Base-by-base conservation (phyloP, 305 asterid genomes). In the Fraxinus sp. region DNA sequence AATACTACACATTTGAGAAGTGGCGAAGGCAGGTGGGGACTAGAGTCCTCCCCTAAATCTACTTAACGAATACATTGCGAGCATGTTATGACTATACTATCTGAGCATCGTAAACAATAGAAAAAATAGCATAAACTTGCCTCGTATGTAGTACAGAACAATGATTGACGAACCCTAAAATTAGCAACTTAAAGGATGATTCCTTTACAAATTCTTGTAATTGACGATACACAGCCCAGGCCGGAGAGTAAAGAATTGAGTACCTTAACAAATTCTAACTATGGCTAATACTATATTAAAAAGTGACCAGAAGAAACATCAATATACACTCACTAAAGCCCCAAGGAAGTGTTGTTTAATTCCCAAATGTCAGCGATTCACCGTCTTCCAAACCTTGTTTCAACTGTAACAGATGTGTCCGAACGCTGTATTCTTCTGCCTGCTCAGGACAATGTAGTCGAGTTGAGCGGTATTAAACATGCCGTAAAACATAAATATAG, bases 341-440 rank as follows among this genome's bases (percentile, higher is more conserved):
- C 28, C 77, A 41, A 11, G 43, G 49, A 37, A 16, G 14, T 18
- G 79, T 73, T 20, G 20, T 35, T 33, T 33, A 82, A 72, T 85
- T 83, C 80, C 87, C 77, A 68, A 75, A 20, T 72, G 59, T 77
- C 75, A 81, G 77, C 52, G 30, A 86, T 36, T 83, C 86, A 72
- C 86, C 81, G 32, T 82, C 70, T 75, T 83, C 87, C 86, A 87
- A 87, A 82, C 87, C 83, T 90, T 87, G 91, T 87, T 89, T 88
- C 90, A 89, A 84, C 89, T 89, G 99, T 86, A 92, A 33, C 55
- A 93, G 86, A 85, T 91, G 91, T 37, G 93, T 88, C 89, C 95
- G 87, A 75, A 94, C 92, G 92, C 96, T 93, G 89, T 85, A 82
- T 86, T 94, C 99, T 86, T 92, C 91, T 68, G 86, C 95, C 99